phyloP scores from a whole-genome alignment of 2,329 filamentous ascomycete genomes.

The Clonostachys sp. region DNA sequence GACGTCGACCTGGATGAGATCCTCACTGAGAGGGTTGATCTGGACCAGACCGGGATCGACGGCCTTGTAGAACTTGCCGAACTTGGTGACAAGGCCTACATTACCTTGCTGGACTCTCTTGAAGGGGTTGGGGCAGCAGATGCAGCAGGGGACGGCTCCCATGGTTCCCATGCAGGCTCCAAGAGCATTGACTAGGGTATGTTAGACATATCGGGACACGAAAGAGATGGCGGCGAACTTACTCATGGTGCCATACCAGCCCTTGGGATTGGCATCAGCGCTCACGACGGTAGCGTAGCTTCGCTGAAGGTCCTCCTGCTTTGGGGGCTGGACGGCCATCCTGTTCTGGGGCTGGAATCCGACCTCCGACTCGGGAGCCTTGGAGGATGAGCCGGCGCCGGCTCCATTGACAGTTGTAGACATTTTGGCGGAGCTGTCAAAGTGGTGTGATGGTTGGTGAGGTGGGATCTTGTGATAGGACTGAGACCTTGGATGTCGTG shows the following conservation, averaged over 20 bases:
- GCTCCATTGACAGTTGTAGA: constrained; percentile 1
- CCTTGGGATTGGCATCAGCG: constrained; percentile 65
- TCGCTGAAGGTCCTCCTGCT: constrained; percentile 77
- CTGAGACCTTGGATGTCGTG: too few species aligned
- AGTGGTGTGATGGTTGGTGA: too few species aligned
- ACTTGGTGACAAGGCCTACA: constrained; percentile 92
- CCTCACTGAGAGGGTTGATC: constrained; percentile 93
- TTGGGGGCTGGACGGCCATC: constrained; percentile 74
- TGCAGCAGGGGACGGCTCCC: constrained; percentile 86
- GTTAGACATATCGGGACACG: not conserved
- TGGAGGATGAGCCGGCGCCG: constrained; percentile 16
- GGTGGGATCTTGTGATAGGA: too few species aligned
- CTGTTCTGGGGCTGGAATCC: constrained; percentile 48
- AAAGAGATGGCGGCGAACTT: constrained; percentile 23
- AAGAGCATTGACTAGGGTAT: constrained; percentile 60
- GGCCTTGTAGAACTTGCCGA: constrained; percentile 89
- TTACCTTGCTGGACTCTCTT: constrained; percentile 90
- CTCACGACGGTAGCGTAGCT: constrained; percentile 66
- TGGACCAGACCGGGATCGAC: constrained; percentile 96
- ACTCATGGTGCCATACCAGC: constrained; percentile 91
- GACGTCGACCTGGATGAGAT: constrained; percentile 87
- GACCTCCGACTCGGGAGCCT: constrained; percentile 14
- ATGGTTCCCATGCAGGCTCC: constrained; percentile 71
- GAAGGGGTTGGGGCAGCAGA: constrained; percentile 93
- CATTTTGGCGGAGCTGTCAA: not conserved